Evolutionary conservation across 345 rosid species (phyloP), one percentile per base, ranked within the genome.

Genomic region (Aquilaria sinensis): DNA sequence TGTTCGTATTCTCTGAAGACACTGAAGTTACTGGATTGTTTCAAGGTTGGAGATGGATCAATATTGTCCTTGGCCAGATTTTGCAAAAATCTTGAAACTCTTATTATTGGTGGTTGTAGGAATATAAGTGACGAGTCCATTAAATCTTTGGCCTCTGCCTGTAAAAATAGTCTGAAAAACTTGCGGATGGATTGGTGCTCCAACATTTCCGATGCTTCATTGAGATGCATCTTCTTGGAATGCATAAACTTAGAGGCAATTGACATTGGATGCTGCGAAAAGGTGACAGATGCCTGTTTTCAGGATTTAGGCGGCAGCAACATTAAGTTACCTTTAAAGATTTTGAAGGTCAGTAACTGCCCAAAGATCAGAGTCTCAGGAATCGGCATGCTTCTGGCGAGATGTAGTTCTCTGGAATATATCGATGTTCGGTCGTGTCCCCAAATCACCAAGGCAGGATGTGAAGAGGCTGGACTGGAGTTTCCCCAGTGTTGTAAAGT

Each of bases 141-240:
- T 31, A 80, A 81, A 66, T 76, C 77, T 13, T 68, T 90, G 70
- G 92, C 92, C 23, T 68, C 66, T 64, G 78, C 90, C 15, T 85
- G 96, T 71, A 76, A 72, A 70, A 77, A 53, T 63, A 77, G 86
- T 71, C 79, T 90, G 72, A 90, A 76, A 82, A 85, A 74, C 61
- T 63, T 93, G 81, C 80, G 92, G 62, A 88, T 94, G 99, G 96
- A 90, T 64, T 90, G 99, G 97, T 94, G 99, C 75, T 73, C 76
- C 66, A 88, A 81, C 71, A 57, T 88, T 64, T 80, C 96, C 0
- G 90, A 94, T 75, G 76, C 83, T 56, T 81, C 99, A 34, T 56
- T 94, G 62, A 78, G 77, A 62, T 81, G 78, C 67, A 75, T 90
- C 67, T 77, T 94, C 63, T 46, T 68, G 30, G 81, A 80, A 67